Evolutionary conservation across 106 monocot genomes (phyloP), one percentile per base, ranked within the genome.

Genomic region (Iris macrosiphon): DNA sequence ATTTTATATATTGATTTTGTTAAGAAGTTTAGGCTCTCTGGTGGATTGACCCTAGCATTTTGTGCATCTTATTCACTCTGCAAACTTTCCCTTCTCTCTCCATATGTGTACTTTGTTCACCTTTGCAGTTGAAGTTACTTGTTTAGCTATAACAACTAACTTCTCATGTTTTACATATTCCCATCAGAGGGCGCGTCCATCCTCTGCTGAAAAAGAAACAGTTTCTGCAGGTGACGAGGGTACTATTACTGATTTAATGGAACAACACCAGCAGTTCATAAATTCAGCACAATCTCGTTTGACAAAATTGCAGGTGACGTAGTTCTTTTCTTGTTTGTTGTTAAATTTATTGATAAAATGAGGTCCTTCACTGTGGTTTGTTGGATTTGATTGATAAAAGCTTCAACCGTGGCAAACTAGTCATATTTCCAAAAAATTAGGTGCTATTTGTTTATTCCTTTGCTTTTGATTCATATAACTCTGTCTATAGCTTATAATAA

Each of bases 271-370:
- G 23, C 58, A 80, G 57, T 92, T 92, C 57, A 64, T 87, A 64
- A 75, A 67, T 4, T 62, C 74, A 21, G 52, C 71, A 50, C 69
- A 79, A 16, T 83, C 92, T 77, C 76, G 83, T 33, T 32, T 92
- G 52, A 86, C 73, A 32, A 92, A 92, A 62, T 65, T 92, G 54
- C 92, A 83, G 82, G 92, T 92, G 38, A 55, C 33, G 28, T 6
- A 35, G 34, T 17, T 5, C 2, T 35, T 35, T 4, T 35, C 4
- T 35, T 35, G 7, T 35, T 35, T 35, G 18, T 28, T 44, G 4
- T 25, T 15, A 12, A 37, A 10, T 13, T 12, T 56, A 21, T 51
- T n/a, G n/a, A n/a, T n/a, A n/a, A n/a, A n/a, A n/a, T n/a, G n/a
- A n/a, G 31, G n/a, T n/a, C n/a, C n/a, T n/a, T n/a, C n/a, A n/a